Evolutionary conservation across 2,329 filamentous ascomycete species (phyloP).

Genomic region (Diplodia corticola): DNA sequence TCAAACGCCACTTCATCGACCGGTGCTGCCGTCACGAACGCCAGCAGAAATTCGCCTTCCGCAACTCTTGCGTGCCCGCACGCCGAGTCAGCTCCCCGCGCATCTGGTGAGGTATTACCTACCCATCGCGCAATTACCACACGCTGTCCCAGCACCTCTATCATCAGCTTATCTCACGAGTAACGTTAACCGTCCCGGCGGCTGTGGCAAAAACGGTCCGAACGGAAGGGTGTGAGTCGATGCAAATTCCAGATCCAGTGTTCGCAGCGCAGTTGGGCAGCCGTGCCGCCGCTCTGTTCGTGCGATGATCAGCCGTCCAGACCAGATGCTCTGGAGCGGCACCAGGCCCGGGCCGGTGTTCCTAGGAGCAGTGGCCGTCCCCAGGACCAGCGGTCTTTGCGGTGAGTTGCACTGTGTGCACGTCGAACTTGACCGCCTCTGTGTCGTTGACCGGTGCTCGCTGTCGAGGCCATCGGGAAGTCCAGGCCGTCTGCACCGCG

Average conservation of each 20-base stretch:
- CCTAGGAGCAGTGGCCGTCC: constrained; percentile 19
- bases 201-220: constrained; percentile 22
- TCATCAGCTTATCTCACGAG: constrained; percentile 21
- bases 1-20: not conserved
- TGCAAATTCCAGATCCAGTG: constrained; percentile 22
- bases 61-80: constrained; percentile 4
- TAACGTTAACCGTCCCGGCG: constrained; percentile 21
- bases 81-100: constrained; percentile 8
- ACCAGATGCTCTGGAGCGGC: constrained; percentile 23
- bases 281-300: constrained; percentile 22
- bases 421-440: constrained; percentile 19
- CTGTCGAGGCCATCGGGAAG: constrained; percentile 9
- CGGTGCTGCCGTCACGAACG: not conserved
- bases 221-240: constrained; percentile 17
- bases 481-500: constrained; percentile 16
- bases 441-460: constrained; percentile 18
- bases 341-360: constrained; percentile 23
- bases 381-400: constrained; percentile 8
- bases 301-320: constrained; percentile 22
- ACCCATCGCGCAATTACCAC: constrained; percentile 14
- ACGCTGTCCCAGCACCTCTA: constrained; percentile 15
- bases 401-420: constrained; percentile 19
- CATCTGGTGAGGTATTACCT: constrained; percentile 20
- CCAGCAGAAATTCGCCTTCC: not conserved
- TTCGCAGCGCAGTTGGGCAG: constrained; percentile 14